phyloP scores from a whole-genome alignment of 2,329 filamentous ascomycete genomes.

The Fusarium anthophilum region DNA sequence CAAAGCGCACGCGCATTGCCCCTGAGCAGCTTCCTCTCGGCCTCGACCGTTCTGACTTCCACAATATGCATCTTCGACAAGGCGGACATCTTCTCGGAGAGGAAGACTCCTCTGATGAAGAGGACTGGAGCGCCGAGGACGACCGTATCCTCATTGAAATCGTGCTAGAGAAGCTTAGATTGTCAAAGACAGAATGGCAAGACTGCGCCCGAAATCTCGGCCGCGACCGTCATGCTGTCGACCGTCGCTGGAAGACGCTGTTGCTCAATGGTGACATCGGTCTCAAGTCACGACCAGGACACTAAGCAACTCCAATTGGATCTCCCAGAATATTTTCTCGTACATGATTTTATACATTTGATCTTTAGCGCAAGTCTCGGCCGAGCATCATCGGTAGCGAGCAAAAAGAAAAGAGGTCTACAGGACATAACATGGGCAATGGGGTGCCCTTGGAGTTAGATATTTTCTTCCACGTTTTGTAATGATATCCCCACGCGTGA shows the following conservation, averaged over 20 bases:
- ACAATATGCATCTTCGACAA: constrained; percentile 50
- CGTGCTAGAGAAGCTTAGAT: constrained; percentile 71
- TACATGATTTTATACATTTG: constrained; percentile 29
- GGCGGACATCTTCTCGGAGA: constrained; percentile 49
- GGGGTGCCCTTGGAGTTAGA: constrained; percentile 33
- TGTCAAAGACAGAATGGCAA: constrained; percentile 72
- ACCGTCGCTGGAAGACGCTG: constrained; percentile 70
- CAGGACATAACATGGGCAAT: constrained; percentile 33
- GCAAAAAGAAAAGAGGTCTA: constrained; percentile 30
- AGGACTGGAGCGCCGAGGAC: constrained; percentile 69
- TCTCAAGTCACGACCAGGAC: constrained; percentile 58
- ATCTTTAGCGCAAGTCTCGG: constrained; percentile 31
- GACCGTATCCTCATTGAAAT: constrained; percentile 73
- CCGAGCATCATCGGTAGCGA: constrained; percentile 16
- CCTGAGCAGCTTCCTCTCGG: constrained; percentile 69
- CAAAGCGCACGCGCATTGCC: constrained; percentile 68
- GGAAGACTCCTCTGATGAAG: constrained; percentile 56
- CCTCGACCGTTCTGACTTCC: constrained; percentile 67
- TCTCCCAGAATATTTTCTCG: constrained; percentile 13
- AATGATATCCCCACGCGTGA: constrained; percentile 39
- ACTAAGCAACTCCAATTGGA: constrained; percentile 56
- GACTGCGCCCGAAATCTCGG: constrained; percentile 72
- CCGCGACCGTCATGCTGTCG: constrained; percentile 66
- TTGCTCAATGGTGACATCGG: constrained; percentile 68
- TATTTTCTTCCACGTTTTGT: constrained; percentile 27